phyloP scores from a whole-genome alignment of 2,329 filamentous ascomycete species.

The Alternaria solani region DNA sequence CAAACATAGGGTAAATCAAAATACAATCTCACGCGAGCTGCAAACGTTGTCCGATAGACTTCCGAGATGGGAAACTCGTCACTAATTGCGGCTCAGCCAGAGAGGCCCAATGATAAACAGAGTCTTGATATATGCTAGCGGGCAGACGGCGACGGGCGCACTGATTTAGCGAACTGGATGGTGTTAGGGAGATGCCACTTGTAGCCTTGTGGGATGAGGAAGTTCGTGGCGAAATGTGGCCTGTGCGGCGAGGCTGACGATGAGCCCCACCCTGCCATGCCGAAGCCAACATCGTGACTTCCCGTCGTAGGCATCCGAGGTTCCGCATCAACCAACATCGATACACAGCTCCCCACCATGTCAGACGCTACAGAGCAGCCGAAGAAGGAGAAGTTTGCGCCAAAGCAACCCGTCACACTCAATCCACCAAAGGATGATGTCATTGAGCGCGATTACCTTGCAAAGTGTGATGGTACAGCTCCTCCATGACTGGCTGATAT shows the following conservation, averaged over 20 bases:
- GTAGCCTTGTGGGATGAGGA: background rate
- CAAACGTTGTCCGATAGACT: background rate
- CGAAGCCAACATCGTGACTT: conserved; percentile 22
- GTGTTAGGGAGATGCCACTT: background rate
- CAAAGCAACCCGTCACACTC: conserved; percentile 78
- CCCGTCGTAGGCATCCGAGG: conserved; percentile 4
- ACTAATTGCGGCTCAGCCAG: background rate
- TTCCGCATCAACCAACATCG: conserved; percentile 8
- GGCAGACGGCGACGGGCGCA: background rate
- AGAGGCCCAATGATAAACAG: background rate
- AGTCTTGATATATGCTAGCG: background rate
- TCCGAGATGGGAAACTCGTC: background rate
- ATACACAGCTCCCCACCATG: conserved; percentile 31
- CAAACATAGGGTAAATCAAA: conserved; percentile 8
- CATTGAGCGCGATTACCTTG: conserved; percentile 81
- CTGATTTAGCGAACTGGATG: background rate
- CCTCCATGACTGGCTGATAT: background rate
- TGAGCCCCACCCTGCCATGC: conserved; percentile 26
- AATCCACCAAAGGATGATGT: conserved; percentile 86
- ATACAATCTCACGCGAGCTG: too few relatives aligned
- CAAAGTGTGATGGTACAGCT: conserved; percentile 79
- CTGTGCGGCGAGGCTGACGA: conserved; percentile 11
- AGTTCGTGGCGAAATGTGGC: conserved; percentile 1
- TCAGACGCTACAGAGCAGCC: conserved; percentile 44
- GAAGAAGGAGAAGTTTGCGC: conserved; percentile 70